Base-by-base conservation (phyloP, 2,329 filamentous ascomycete genomes). In the Xylaria sp. region DNA sequence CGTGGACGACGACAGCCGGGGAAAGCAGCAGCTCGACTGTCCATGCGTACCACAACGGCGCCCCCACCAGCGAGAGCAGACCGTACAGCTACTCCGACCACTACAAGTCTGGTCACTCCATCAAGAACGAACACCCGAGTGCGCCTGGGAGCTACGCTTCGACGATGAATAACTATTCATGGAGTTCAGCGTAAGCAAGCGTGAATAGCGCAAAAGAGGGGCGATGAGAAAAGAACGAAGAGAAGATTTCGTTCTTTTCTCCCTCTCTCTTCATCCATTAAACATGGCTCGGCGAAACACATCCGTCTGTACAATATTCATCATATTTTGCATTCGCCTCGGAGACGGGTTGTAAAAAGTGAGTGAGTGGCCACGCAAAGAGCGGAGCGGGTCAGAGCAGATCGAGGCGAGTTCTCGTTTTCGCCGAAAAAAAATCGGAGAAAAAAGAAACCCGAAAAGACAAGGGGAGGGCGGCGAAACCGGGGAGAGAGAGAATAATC, bases 91-190 rank as follows among this genome's bases (percentile, higher is more conserved):
- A 79, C 56, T 72, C 78, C 1, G 79, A 82, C 44, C 75, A 78
- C 46, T 81, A 82, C 69, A 80, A 80, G 68, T 68, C 70, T 10
- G 71, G 72, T 11, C 70, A 72, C 60, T 67, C 68, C 44, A 68
- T 73, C 35, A 71, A 73, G 58, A 73, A 69, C 47, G 72, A 73
- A 10, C 72, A 71, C 54, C 69, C 72, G 13, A 69, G 75, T 34
- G 73, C 76, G 9, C 73, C 78, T 11, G 73, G 76, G 2, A 76
- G 75, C 16, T 80, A 80, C 11, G 80, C 80, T 59, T 78, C 79
- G 57, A 74, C 73, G 53, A 75, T 83, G 71, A 79, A 77, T 68
- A 79, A 83, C 68, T 85, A 85, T 69, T 82, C 81, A 37, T 85
- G 83, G 83, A 83, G 78, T 64, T 74, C 77, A 55, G 80, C 78